Conservation (phyloP, 441 rosid genomes). For the Arabidopsis hybrid region DNA sequence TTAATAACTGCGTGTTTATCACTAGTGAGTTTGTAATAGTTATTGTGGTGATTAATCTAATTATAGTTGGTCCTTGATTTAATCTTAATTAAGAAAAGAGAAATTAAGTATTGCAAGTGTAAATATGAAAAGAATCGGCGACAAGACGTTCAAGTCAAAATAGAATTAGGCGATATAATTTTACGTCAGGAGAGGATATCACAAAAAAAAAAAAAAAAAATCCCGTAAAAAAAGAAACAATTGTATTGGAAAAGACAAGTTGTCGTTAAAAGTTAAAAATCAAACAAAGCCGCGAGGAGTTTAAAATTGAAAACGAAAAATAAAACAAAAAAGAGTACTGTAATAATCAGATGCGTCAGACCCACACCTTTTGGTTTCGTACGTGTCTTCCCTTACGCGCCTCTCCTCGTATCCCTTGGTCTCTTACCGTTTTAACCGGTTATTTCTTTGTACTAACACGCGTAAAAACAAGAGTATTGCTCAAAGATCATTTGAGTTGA, state of each 20-base stretch:
- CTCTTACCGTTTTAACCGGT: slow-evolving; percentile 61
- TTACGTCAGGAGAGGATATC: slow-evolving; percentile 34
- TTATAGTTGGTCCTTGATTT: neutral
- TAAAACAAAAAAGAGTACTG: neutral
- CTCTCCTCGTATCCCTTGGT: slow-evolving; percentile 33
- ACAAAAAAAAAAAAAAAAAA: too few species aligned
- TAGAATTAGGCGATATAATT: slow-evolving; percentile 38
- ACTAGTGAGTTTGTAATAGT: neutral
- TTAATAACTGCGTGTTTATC: neutral
- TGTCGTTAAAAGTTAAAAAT: slow-evolving; percentile 34
- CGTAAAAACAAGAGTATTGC: neutral
- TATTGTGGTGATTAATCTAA: slow-evolving; percentile 13
- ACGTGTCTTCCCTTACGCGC: slow-evolving; percentile 44
- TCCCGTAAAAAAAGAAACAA: slow-evolving; percentile 1
- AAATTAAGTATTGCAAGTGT: slow-evolving; percentile 31
- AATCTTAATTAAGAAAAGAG: neutral
- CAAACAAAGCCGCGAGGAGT: slow-evolving; percentile 40
- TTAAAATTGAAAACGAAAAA: neutral
- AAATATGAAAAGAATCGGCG: slow-evolving; percentile 40
- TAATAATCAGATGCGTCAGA: slow-evolving; percentile 46
- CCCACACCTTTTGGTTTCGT: slow-evolving; percentile 28
- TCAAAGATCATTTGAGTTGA: too few species aligned
- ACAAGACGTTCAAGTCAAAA: slow-evolving; percentile 44
- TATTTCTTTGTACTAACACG: neutral
- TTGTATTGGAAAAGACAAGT: slow-evolving; percentile 33